These are phyloP conservation scores for Ogataea ramenticola DNA, from an alignment of 805 yeast genomes.

Conservation along the genomic window DNA sequence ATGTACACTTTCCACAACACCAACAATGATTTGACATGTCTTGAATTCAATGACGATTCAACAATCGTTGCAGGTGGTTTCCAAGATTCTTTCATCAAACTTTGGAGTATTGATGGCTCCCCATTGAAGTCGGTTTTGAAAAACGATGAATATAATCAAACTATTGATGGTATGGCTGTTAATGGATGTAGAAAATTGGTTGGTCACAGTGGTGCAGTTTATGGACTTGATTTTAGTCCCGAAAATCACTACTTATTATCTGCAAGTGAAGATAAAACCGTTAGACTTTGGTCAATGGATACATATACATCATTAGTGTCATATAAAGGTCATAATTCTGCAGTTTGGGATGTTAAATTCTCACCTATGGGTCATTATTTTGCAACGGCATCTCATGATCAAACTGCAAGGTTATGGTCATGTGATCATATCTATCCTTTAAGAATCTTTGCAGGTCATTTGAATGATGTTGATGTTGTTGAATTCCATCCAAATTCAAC, in stretches of 20 bases:
- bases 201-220: conserved; percentile 94
- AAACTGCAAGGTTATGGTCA: conserved; percentile 96
- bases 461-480: conserved; percentile 92
- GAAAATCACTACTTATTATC: conserved; percentile 77
- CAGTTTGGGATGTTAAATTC: conserved; percentile 95
- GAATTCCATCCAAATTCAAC: conserved; percentile 95
- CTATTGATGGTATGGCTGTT: conserved; percentile 22
- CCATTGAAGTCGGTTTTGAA: conserved; percentile 60
- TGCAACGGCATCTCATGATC: conserved; percentile 97
- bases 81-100: conserved; percentile 81
- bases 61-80: conserved; percentile 90
- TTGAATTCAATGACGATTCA: conserved; percentile 83
- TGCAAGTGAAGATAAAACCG: conserved; percentile 87
- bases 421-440: conserved; percentile 96
- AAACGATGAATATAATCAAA: conserved; percentile 41
- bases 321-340: conserved; percentile 95
- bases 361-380: conserved; percentile 96
- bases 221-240: conserved; percentile 84
- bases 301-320: conserved; percentile 83
- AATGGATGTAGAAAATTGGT: conserved; percentile 45
- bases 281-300: conserved; percentile 89
- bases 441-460: conserved; percentile 94
- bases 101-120: conserved; percentile 92
- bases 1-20: conserved; percentile 98
- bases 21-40: conserved; percentile 76